Evolutionary conservation across 371 early-diverging fungal genomes (phyloP).

Genomic region (Rhizomucor pusillus): DNA sequence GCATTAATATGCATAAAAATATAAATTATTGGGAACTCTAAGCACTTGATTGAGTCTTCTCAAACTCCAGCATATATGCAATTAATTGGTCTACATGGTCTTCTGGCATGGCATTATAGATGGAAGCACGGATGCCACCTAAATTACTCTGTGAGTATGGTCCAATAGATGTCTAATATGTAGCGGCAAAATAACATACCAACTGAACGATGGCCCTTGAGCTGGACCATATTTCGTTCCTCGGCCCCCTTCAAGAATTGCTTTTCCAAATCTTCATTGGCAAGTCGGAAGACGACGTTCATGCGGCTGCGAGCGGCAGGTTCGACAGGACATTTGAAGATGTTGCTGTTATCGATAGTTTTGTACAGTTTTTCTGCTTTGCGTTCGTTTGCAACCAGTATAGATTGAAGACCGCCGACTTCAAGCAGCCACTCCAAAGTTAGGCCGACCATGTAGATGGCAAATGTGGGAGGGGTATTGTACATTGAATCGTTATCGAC

Average conservation of each 20-base stretch:
- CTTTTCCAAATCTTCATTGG: slow-evolving; percentile 71
- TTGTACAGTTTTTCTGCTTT: slow-evolving; percentile 76
- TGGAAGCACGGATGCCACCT: slow-evolving; percentile 91
- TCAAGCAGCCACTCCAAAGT: slow-evolving; percentile 80
- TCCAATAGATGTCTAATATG: neutral
- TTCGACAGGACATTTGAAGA: slow-evolving; percentile 74
- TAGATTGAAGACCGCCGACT: slow-evolving; percentile 75
- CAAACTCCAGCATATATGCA: slow-evolving; percentile 79
- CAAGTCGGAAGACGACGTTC: slow-evolving; percentile 88
- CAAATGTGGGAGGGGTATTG: slow-evolving; percentile 95
- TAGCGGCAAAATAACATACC: slow-evolving; percentile 15
- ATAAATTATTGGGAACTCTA: neutral
- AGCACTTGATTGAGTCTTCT: slow-evolving; percentile 30
- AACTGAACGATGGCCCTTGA: slow-evolving; percentile 92
- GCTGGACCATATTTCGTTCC: slow-evolving; percentile 73
- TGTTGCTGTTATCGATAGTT: slow-evolving; percentile 60
- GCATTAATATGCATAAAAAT: too few relatives aligned
- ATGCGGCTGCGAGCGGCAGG: slow-evolving; percentile 70
- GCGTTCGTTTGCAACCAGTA: slow-evolving; percentile 57
- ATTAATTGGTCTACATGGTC: slow-evolving; percentile 79
- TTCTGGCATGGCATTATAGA: slow-evolving; percentile 92
- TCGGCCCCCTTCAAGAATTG: slow-evolving; percentile 82
- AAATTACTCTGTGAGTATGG: neutral
- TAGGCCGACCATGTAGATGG: slow-evolving; percentile 90
- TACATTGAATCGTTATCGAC: slow-evolving; percentile 85